Evolutionary conservation across 2,329 filamentous ascomycete genomes (phyloP).

Genomic region (Arachnopeziza araneosa): DNA sequence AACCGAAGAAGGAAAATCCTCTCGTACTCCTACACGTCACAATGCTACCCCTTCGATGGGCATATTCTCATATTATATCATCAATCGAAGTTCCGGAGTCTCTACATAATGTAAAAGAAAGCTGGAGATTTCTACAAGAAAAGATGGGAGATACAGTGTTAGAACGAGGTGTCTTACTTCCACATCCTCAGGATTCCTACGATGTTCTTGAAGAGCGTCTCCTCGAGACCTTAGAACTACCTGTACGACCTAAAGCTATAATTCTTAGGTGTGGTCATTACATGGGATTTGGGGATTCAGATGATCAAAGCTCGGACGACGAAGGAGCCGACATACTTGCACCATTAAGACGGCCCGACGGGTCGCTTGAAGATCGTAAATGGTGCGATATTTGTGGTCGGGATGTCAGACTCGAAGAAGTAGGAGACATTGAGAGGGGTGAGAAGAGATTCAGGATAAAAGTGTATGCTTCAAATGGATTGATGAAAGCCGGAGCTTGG

Average conservation of each 20-base stretch:
- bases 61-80: slow-evolving; percentile 54
- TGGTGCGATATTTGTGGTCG: slow-evolving; percentile 31
- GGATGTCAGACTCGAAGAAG: slow-evolving; percentile 27
- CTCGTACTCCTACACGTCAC: slow-evolving; percentile 75
- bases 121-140: slow-evolving; percentile 63
- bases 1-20: slow-evolving; percentile 51
- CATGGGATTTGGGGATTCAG: slow-evolving; percentile 43
- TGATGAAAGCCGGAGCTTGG: slow-evolving; percentile 92
- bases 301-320: slow-evolving; percentile 25
- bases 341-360: slow-evolving; percentile 9
- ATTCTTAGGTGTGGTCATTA: slow-evolving; percentile 76
- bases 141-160: slow-evolving; percentile 68
- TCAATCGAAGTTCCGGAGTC: slow-evolving; percentile 38
- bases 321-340: slow-evolving; percentile 17
- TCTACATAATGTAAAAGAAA: slow-evolving; percentile 49
- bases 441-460: slow-evolving; percentile 66
- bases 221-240: slow-evolving; percentile 68
- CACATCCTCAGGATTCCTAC: slow-evolving; percentile 75
- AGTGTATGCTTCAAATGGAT: slow-evolving; percentile 88
- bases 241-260: slow-evolving; percentile 55
- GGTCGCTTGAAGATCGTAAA: slow-evolving; percentile 10
- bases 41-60: slow-evolving; percentile 63
- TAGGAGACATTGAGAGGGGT: slow-evolving; percentile 14
- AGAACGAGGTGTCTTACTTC: slow-evolving; percentile 67
- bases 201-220: slow-evolving; percentile 74